These are phyloP conservation scores for Pleurotus sapidus DNA, from an alignment of 768 basidiomycete species.

Conservation along the genomic window DNA sequence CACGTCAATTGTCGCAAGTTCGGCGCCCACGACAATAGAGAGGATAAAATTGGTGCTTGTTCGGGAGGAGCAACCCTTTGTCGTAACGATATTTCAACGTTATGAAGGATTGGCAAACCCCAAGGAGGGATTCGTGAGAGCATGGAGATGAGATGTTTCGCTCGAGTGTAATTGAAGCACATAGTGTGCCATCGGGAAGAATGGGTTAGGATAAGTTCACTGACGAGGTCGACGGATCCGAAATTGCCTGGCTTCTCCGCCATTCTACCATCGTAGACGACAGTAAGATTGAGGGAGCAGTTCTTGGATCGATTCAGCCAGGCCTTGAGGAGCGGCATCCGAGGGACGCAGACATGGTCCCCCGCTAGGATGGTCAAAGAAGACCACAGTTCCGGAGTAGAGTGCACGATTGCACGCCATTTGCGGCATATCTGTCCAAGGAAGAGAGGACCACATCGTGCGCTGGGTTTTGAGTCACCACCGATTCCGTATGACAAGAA, in stretches of 20 bases:
- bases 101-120: constrained; percentile 1
- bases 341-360: background rate
- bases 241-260: background rate
- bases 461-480: background rate
- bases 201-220: background rate
- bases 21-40: background rate
- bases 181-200: background rate
- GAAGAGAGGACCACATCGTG: background rate
- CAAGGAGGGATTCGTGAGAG: constrained; percentile 4
- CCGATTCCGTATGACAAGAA: background rate
- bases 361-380: constrained; percentile 1
- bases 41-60: background rate
- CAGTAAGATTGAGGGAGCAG: background rate
- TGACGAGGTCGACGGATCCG: background rate
- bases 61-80: background rate
- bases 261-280: constrained; percentile 1
- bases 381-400: background rate
- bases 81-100: constrained; percentile 1
- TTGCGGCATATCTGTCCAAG: background rate
- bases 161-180: constrained; percentile 5
- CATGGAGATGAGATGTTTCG: background rate
- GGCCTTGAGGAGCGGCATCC: constrained; percentile 3
- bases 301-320: background rate
- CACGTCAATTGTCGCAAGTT: background rate
- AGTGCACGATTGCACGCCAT: constrained; percentile 1